Evolutionary conservation across 768 basidiomycete genomes (phyloP).

Genomic region (Coprinopsis strossmayeri): DNA sequence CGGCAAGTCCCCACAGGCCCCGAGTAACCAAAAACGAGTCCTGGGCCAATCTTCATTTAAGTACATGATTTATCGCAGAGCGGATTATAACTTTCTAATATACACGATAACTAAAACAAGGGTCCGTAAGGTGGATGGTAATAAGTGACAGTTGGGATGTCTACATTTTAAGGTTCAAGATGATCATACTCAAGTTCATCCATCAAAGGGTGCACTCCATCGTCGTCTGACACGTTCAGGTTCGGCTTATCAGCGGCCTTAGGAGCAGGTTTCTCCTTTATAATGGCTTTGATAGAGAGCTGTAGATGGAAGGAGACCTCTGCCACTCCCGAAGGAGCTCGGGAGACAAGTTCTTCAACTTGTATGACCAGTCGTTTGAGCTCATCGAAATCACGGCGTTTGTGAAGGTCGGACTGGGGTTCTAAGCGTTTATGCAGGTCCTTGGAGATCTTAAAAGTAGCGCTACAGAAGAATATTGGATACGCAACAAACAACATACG

Average conservation of each 20-base stretch:
- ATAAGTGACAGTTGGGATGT: no score
- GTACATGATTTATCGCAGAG: neutral
- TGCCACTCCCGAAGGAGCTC: constrained; percentile 11
- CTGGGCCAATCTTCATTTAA: no score
- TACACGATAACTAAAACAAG: no score
- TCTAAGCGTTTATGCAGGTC: constrained; percentile 13
- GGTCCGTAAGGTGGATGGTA: no score
- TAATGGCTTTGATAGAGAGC: constrained; percentile 15
- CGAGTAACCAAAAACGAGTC: no score
- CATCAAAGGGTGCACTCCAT: neutral
- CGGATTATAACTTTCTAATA: neutral
- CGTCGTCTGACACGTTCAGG: constrained; percentile 12
- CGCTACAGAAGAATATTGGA: constrained; percentile 5
- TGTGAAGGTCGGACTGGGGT: constrained; percentile 17
- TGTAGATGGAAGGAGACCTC: constrained; percentile 16
- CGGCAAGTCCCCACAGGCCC: no score
- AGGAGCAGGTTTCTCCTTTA: constrained; percentile 9
- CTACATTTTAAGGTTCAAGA: no score
- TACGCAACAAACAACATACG: neutral
- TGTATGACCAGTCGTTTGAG: constrained; percentile 14
- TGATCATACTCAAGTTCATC: neutral
- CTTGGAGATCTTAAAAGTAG: constrained; percentile 13
- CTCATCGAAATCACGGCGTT: constrained; percentile 14
- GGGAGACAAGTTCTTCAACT: constrained; percentile 13
- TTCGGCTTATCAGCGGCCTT: constrained; percentile 14